A percentile compares a stretch with the other conserved stretches of the same genome.
phyloP scores from a whole-genome alignment of 2,329 filamentous ascomycete species.

The Venturia pyrina region DNA sequence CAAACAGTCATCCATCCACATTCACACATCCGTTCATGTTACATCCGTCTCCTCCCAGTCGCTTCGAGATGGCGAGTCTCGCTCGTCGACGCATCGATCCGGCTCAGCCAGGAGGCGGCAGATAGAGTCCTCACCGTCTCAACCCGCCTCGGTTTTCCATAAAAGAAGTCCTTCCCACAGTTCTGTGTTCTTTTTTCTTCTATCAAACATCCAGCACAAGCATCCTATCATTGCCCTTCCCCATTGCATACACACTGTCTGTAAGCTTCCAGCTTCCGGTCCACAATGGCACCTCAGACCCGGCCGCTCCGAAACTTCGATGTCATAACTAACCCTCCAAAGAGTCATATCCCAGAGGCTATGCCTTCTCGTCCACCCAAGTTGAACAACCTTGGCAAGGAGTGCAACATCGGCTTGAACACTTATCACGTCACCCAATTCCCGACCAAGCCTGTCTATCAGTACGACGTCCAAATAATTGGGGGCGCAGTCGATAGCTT shows the following conservation, averaged over 20 bases:
- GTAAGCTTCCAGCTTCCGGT: not conserved
- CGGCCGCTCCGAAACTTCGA: not conserved
- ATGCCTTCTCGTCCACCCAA: conserved; percentile 7
- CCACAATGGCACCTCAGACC: not conserved
- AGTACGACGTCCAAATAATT: conserved; percentile 12
- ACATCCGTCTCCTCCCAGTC: not conserved
- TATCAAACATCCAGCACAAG: not conserved
- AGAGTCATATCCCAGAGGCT: not conserved
- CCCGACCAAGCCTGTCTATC: conserved; percentile 10
- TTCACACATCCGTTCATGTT: not conserved
- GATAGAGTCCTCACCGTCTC: not conserved
- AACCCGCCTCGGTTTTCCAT: not conserved
- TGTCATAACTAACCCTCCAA: not conserved
- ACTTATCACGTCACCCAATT: conserved; percentile 8
- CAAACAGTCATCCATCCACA: not conserved
- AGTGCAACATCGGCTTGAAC: conserved; percentile 11
- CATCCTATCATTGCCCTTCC: not conserved
- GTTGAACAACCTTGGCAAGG: conserved; percentile 11
- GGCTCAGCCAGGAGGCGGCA: not conserved
- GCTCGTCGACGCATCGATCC: not conserved
- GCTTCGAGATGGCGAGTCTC: not conserved
- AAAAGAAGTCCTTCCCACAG: not conserved
- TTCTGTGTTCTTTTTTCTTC: not conserved
- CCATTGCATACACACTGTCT: not conserved
- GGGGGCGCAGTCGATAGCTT: conserved; percentile 44